Percentiles rank a stretch among this genome's conserved stretches.
phyloP scores from a whole-genome alignment of 2,329 filamentous ascomycete genomes.

The Ophiostoma himal-ulmi region DNA sequence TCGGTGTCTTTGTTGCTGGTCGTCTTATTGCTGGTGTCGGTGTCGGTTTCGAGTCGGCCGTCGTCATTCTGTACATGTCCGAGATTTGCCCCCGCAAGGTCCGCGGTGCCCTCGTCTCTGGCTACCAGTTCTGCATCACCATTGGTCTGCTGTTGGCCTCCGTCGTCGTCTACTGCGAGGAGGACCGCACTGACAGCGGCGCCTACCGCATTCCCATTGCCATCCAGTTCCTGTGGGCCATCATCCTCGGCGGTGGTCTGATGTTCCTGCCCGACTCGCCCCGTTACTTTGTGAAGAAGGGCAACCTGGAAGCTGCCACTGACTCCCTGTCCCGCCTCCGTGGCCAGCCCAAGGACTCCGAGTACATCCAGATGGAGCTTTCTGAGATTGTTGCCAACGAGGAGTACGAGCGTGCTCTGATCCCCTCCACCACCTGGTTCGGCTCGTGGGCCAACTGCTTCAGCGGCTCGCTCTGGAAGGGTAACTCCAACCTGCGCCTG shows the following conservation, averaged over 20 bases:
- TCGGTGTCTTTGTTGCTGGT: constrained; percentile 63
- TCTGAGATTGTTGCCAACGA: constrained; percentile 85
- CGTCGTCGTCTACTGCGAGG: constrained; percentile 64
- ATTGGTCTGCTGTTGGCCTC: constrained; percentile 55
- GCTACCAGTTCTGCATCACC: constrained; percentile 69
- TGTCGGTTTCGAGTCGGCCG: constrained; percentile 74
- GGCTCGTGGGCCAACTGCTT: constrained; percentile 65
- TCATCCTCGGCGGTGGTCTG: constrained; percentile 67
- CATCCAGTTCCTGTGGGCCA: constrained; percentile 73
- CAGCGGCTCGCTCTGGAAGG: constrained; percentile 55
- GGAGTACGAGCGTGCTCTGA: constrained; percentile 70
- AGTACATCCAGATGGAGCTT: constrained; percentile 72
- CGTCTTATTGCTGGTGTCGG: constrained; percentile 71
- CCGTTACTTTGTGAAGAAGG: constrained; percentile 77
- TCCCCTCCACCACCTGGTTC: constrained; percentile 60
- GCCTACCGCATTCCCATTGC: constrained; percentile 76
- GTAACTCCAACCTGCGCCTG: constrained; percentile 63
- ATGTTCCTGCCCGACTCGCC: constrained; percentile 78
- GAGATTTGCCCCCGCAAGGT: constrained; percentile 71
- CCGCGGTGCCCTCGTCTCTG: constrained; percentile 45
- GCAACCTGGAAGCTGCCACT: constrained; percentile 60
- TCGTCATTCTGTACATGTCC: constrained; percentile 82
- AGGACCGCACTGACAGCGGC: constrained; percentile 55
- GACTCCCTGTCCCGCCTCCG: constrained; percentile 60
- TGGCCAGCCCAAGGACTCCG: constrained; percentile 65